Conservation (phyloP, 345 rosid genomes). For the Lumnitzera racemosa region DNA sequence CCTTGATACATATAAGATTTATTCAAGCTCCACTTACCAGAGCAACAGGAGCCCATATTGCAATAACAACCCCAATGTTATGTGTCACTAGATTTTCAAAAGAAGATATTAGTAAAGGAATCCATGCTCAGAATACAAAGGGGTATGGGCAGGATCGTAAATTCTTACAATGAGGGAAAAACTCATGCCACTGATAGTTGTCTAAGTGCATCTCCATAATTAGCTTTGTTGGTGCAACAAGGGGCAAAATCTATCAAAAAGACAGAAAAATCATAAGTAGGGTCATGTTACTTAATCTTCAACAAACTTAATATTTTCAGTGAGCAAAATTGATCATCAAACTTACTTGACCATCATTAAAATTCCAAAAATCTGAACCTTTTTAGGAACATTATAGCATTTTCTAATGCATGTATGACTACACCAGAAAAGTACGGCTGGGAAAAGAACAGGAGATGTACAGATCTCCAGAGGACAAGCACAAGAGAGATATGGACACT, state of each 20-base stretch:
- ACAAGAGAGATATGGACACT: too few species aligned
- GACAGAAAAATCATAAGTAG: background rate
- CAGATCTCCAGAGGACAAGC: too few species aligned
- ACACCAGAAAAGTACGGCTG: too few species aligned
- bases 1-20: background rate
- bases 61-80: constrained; percentile 80
- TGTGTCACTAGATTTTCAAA: constrained; percentile 46
- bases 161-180: constrained; percentile 66
- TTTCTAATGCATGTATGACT: too few species aligned
- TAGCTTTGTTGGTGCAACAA: constrained; percentile 69
- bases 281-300: too few species aligned
- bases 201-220: constrained; percentile 57
- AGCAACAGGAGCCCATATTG: constrained; percentile 89
- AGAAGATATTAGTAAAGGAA: constrained; percentile 13
- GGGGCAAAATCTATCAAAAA: constrained; percentile 63
- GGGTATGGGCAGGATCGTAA: background rate
- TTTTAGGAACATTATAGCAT: too few species aligned
- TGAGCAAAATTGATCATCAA: too few species aligned
- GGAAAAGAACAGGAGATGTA: too few species aligned
- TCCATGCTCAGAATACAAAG: background rate
- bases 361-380: too few species aligned
- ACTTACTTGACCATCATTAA: too few species aligned
- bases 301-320: too few species aligned
- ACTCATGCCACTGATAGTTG: constrained; percentile 82
- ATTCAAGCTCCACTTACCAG: constrained; percentile 48